A percentile compares a stretch with the other conserved stretches of the same genome.
phyloP scores from a whole-genome alignment of 257 asterid genomes.

The Striga asiatica region DNA sequence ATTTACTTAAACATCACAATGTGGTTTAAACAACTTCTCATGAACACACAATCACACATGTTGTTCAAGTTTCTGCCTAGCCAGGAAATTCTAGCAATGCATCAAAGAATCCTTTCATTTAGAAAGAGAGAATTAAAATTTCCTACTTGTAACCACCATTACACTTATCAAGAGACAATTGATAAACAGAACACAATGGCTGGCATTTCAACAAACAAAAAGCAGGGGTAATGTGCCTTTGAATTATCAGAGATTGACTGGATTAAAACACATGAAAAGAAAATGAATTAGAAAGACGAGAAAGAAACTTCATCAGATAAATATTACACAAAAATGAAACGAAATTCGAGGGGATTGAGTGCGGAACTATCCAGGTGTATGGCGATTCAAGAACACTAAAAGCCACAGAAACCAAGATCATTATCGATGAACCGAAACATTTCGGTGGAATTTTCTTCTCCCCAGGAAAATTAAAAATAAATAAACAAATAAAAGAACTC shows the following conservation, averaged over 20 bases:
- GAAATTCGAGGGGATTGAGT: no score
- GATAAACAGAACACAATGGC: not conserved
- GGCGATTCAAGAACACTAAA: slow-evolving; percentile 10
- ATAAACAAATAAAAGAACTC: slow-evolving; percentile 13
- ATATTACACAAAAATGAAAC: not conserved
- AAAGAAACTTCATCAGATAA: not conserved
- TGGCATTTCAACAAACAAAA: not conserved
- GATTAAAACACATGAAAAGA: not conserved
- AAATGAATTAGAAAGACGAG: not conserved
- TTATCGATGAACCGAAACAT: not conserved
- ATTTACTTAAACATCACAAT: not conserved
- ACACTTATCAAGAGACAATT: not conserved
- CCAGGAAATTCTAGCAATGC: no score
- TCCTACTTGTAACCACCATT: not conserved
- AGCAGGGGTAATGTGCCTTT: not conserved
- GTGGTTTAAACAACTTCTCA: not conserved
- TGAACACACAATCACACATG: not conserved
- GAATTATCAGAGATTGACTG: not conserved
- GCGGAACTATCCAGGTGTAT: no score
- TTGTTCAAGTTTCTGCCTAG: not conserved
- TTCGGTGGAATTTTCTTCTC: not conserved
- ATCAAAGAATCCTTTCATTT: no score
- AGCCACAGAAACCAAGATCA: not conserved
- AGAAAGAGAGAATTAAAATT: not conserved
- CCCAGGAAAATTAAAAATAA: not conserved